A percentile compares a stretch with the other conserved stretches of the same genome.
These are phyloP conservation scores for Diversispora eburnea DNA, from an alignment of 192 early-diverging fungal genomes.

Conservation along the genomic window DNA sequence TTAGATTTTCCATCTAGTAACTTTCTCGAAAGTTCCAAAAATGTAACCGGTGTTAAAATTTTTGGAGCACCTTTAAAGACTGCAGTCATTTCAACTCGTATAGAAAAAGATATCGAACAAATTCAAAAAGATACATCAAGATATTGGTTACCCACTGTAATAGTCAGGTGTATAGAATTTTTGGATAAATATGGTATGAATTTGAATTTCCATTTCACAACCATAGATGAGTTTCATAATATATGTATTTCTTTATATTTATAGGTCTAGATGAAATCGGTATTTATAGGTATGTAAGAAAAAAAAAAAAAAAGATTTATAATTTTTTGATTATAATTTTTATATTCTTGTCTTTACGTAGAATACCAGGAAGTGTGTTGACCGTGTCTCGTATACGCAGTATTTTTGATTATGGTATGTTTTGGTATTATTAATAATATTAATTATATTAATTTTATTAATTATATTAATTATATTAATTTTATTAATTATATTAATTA, in stretches of 20 bases:
- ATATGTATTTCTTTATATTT: background rate
- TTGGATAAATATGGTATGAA: constrained; percentile 22
- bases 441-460: no score
- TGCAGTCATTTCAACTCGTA: constrained; percentile 16
- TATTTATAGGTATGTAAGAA: constrained; percentile 15
- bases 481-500: no score
- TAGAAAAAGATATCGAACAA: constrained; percentile 19
- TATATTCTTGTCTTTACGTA: background rate
- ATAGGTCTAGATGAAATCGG: constrained; percentile 21
- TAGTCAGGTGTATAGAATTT: constrained; percentile 25
- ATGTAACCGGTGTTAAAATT: constrained; percentile 6
- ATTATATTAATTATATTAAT: no score
- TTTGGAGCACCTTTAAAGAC: constrained; percentile 7
- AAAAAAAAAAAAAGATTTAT: background rate
- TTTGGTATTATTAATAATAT: background rate
- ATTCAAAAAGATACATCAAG: constrained; percentile 20
- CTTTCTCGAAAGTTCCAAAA: background rate
- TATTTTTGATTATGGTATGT: constrained; percentile 20
- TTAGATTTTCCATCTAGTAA: background rate
- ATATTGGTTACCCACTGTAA: constrained; percentile 21
- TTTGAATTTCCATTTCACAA: background rate
- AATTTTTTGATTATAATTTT: background rate
- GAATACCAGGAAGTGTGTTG: constrained; percentile 12
- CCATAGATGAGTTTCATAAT: background rate
- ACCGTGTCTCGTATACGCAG: background rate